Evolutionary conservation across 1,284 basidiomycete species (phyloP).

Genomic region (Volvariella surrecta): DNA sequence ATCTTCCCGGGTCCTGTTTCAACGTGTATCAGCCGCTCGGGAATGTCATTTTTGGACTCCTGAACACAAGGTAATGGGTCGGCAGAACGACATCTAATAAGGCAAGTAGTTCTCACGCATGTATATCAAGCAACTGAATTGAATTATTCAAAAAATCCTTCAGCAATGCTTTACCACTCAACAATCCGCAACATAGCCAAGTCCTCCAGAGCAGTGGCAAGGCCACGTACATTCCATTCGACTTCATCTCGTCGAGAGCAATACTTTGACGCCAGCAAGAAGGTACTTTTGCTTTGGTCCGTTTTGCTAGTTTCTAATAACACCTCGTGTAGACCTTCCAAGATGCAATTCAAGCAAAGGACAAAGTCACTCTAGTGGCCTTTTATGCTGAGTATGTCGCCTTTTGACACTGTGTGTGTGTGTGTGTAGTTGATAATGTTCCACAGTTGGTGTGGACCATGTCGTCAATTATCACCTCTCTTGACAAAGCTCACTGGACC

Average conservation of each 20-base stretch:
- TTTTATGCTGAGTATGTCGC: conserved; percentile 66
- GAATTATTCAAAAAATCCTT: neutral
- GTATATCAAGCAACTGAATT: no score
- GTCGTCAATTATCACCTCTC: conserved; percentile 59
- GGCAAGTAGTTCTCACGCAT: no score
- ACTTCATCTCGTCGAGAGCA: conserved; percentile 19
- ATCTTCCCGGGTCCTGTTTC: no score
- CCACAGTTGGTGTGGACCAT: conserved; percentile 67
- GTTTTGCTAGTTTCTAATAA: neutral
- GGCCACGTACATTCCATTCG: conserved; percentile 17
- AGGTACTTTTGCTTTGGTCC: conserved; percentile 15
- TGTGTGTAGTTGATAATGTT: neutral
- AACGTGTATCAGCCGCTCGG: no score
- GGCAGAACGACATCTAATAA: no score
- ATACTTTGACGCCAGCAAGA: conserved; percentile 21
- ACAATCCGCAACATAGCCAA: neutral
- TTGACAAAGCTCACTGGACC: conserved; percentile 45
- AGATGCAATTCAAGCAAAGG: conserved; percentile 31
- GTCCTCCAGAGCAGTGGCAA: neutral
- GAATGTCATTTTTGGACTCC: no score
- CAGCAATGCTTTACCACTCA: neutral
- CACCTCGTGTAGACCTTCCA: conserved; percentile 37
- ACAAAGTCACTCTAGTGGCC: conserved; percentile 59
- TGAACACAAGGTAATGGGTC: no score
- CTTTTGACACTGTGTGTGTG: conserved; percentile 2